These are phyloP conservation scores for Phytophthora foliorum DNA, from an alignment of 352 stramenopile species.

Conservation along the genomic window DNA sequence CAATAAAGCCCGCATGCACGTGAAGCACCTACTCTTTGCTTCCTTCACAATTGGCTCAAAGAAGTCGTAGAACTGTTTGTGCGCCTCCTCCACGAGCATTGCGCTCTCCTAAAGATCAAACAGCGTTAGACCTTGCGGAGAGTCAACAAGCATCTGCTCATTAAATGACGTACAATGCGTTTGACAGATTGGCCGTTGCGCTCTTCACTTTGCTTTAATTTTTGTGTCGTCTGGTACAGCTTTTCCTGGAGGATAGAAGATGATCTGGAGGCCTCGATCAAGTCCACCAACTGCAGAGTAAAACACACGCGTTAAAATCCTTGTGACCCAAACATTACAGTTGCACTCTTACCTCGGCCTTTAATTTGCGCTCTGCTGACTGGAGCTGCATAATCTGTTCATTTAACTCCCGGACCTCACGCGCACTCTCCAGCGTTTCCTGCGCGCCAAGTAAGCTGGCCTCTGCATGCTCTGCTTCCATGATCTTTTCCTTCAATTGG, in stretches of 20 bases:
- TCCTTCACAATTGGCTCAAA: constrained; percentile 62
- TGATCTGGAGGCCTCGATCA: constrained; percentile 75
- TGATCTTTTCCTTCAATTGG: constrained; percentile 71
- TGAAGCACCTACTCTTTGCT: constrained; percentile 52
- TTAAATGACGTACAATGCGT: constrained; percentile 53
- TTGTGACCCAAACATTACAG: neutral
- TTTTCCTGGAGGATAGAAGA: constrained; percentile 74
- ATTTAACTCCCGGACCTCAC: constrained; percentile 64
- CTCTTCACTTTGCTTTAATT: constrained; percentile 67
- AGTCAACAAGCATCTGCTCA: neutral
- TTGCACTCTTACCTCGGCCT: constrained; percentile 61
- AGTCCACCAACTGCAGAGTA: constrained; percentile 57
- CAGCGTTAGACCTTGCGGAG: constrained; percentile 9
- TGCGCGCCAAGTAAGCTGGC: constrained; percentile 57
- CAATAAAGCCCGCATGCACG: neutral
- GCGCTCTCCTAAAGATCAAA: constrained; percentile 45
- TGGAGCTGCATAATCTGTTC: constrained; percentile 73
- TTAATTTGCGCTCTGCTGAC: constrained; percentile 68
- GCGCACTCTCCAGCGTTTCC: constrained; percentile 57
- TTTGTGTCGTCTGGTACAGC: constrained; percentile 59
- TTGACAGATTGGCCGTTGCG: constrained; percentile 52
- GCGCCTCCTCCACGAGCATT: constrained; percentile 48
- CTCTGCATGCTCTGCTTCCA: constrained; percentile 54
- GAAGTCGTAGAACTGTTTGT: constrained; percentile 59
- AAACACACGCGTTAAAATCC: neutral